Conservation (phyloP, 2,329 filamentous ascomycete species). For the Polychaeton citri region DNA sequence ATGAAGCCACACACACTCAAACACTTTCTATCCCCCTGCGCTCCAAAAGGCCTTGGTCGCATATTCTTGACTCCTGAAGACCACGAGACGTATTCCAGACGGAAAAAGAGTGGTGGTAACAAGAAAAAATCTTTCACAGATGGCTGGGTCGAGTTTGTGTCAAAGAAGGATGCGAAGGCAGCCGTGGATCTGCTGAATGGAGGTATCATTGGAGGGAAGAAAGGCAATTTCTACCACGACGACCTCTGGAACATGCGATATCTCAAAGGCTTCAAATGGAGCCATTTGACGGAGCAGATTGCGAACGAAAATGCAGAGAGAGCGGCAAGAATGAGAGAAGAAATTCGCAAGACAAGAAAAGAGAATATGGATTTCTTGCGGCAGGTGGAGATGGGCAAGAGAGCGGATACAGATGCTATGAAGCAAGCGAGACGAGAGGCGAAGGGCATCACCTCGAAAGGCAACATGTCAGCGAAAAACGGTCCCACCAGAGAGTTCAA, state of each 20-base stretch:
- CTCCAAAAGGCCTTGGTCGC: slow-evolving; percentile 50
- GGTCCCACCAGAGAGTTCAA: slow-evolving; percentile 42
- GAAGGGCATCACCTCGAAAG: slow-evolving; percentile 16
- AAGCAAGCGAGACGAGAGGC: slow-evolving; percentile 43
- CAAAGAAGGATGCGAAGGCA: slow-evolving; percentile 65
- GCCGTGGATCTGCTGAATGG: slow-evolving; percentile 66
- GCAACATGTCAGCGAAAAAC: slow-evolving; percentile 14
- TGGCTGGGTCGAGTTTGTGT: slow-evolving; percentile 73
- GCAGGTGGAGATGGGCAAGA: slow-evolving; percentile 69
- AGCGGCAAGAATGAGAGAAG: slow-evolving; percentile 59
- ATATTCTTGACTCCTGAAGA: slow-evolving; percentile 72
- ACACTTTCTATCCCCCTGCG: slow-evolving; percentile 61
- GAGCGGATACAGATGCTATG: slow-evolving; percentile 53
- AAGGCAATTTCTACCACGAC: slow-evolving; percentile 69
- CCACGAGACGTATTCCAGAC: slow-evolving; percentile 48
- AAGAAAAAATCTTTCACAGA: slow-evolving; percentile 73
- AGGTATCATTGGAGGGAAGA: slow-evolving; percentile 68
- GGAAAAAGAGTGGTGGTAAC: slow-evolving; percentile 62
- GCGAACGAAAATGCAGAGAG: slow-evolving; percentile 70
- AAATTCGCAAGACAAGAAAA: slow-evolving; percentile 60
- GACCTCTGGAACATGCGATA: slow-evolving; percentile 80
- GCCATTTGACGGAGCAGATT: slow-evolving; percentile 58
- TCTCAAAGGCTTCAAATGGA: slow-evolving; percentile 74
- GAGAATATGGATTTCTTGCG: slow-evolving; percentile 73
- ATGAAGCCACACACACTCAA: slow-evolving; percentile 74